Conservation (phyloP, 257 asterid species). For the Rubia yunnanensis region DNA sequence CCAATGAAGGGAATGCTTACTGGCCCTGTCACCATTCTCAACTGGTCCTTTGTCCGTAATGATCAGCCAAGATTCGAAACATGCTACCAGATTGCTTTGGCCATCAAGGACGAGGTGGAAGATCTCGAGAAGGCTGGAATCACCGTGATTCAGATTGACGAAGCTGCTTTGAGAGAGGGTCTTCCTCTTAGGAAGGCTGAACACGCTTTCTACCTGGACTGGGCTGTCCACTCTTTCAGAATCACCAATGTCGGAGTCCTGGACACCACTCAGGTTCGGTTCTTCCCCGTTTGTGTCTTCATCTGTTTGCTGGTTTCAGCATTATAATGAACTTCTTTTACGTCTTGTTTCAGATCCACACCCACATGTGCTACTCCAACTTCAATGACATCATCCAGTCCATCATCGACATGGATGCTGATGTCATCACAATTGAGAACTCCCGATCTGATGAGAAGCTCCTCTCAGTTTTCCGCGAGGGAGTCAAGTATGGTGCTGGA, state of each 20-base stretch:
- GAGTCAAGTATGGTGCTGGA: constrained; percentile 94
- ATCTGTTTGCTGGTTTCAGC: not conserved
- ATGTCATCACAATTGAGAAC: constrained; percentile 96
- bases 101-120: constrained; percentile 94
- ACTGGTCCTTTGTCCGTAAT: constrained; percentile 94
- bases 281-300: not conserved
- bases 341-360: constrained; percentile 68
- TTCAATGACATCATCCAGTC: constrained; percentile 97
- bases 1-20: constrained; percentile 99
- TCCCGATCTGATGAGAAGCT: constrained; percentile 97
- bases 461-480: constrained; percentile 93
- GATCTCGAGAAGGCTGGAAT: constrained; percentile 95
- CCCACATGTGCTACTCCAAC: constrained; percentile 99
- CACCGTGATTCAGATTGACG: constrained; percentile 86
- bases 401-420: constrained; percentile 95
- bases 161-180: constrained; percentile 95
- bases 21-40: constrained; percentile 96
- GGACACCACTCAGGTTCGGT: constrained; percentile 86
- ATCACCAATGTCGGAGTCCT: constrained; percentile 74
- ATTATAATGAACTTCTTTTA: not conserved
- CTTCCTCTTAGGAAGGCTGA: constrained; percentile 92
- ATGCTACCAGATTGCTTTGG: constrained; percentile 92
- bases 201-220: constrained; percentile 85
- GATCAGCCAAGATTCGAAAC: constrained; percentile 95
- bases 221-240: constrained; percentile 99